phyloP scores from a whole-genome alignment of 129 eudicot genomes.

The Lactuca saligna region DNA sequence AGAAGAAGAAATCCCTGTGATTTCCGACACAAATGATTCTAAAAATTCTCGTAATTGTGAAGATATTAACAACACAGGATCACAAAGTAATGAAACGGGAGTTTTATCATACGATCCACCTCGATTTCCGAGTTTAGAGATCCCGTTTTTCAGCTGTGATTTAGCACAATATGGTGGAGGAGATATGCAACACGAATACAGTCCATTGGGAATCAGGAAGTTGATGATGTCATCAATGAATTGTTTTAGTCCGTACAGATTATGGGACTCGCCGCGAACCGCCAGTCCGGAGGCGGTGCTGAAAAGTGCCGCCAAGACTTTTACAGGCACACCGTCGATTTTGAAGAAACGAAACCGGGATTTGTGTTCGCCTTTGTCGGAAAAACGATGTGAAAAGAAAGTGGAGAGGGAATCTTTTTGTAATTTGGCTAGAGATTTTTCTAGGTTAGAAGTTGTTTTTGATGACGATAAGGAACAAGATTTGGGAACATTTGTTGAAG shows the following conservation, averaged over 20 bases:
- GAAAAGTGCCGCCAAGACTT: slow-evolving; percentile 82
- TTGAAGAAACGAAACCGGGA: slow-evolving; percentile 81
- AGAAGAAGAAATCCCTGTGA: slow-evolving; percentile 8
- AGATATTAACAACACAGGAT: background rate
- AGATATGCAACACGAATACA: slow-evolving; percentile 79
- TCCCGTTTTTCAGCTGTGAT: slow-evolving; percentile 96
- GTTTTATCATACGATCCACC: slow-evolving; percentile 86
- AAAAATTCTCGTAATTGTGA: background rate
- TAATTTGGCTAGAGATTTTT: slow-evolving; percentile 53
- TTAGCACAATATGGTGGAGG: slow-evolving; percentile 60
- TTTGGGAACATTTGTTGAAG: slow-evolving; percentile 33
- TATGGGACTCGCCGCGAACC: slow-evolving; percentile 86
- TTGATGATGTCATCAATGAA: slow-evolving; percentile 66
- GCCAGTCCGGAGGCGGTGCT: slow-evolving; percentile 82
- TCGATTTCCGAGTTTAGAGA: slow-evolving; percentile 87
- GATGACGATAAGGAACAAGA: slow-evolving; percentile 39
- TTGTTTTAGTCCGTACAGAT: slow-evolving; percentile 61
- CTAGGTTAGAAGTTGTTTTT: slow-evolving; percentile 69
- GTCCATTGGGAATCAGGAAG: slow-evolving; percentile 90
- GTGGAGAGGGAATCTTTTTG: slow-evolving; percentile 45
- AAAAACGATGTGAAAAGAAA: slow-evolving; percentile 79
- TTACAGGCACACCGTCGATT: slow-evolving; percentile 78
- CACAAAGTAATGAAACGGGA: slow-evolving; percentile 36
- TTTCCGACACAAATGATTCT: slow-evolving; percentile 6
- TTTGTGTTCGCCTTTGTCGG: slow-evolving; percentile 82